Conservation (phyloP, 140 eudicot genomes). For the Stevia rebaudiana region DNA sequence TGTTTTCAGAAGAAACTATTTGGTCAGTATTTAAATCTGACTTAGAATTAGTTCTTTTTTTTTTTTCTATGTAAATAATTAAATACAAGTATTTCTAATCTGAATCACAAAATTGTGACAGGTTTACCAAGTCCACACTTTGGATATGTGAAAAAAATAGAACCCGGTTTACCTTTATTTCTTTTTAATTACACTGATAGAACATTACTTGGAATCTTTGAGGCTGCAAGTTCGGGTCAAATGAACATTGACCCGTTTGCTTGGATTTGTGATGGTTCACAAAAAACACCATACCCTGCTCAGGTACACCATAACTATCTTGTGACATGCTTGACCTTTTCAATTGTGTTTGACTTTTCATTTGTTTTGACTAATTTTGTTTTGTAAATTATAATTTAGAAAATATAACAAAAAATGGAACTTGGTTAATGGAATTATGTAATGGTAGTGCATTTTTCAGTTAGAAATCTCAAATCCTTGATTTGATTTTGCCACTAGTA, state of each 20-base stretch:
- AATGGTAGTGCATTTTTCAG: not conserved
- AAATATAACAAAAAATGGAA: not conserved
- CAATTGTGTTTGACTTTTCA: not conserved
- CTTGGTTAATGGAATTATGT: not conserved
- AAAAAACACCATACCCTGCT: constrained; percentile 62
- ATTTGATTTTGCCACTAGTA: not conserved
- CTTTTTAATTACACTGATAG: constrained; percentile 65
- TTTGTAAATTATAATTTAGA: no score
- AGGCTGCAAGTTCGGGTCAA: constrained; percentile 81
- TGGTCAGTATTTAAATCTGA: constrained; percentile 42
- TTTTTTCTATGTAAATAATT: not conserved
- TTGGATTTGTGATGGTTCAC: constrained; percentile 68
- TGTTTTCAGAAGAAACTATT: constrained; percentile 64
- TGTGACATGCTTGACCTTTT: not conserved
- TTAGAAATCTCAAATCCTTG: not conserved
- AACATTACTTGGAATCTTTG: constrained; percentile 68
- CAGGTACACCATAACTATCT: constrained; percentile 49
- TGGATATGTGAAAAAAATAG: constrained; percentile 56
- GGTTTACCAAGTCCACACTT: constrained; percentile 73
- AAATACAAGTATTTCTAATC: not conserved
- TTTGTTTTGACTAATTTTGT: not conserved
- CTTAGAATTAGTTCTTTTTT: not conserved
- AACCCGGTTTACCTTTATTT: constrained; percentile 74
- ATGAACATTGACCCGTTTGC: constrained; percentile 68
- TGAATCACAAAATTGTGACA: constrained; percentile 22